Percentiles rank a stretch among this genome's conserved stretches.
Evolutionary conservation across 2,329 filamentous ascomycete species (phyloP).

Genomic region (Nigrospora oryzae): DNA sequence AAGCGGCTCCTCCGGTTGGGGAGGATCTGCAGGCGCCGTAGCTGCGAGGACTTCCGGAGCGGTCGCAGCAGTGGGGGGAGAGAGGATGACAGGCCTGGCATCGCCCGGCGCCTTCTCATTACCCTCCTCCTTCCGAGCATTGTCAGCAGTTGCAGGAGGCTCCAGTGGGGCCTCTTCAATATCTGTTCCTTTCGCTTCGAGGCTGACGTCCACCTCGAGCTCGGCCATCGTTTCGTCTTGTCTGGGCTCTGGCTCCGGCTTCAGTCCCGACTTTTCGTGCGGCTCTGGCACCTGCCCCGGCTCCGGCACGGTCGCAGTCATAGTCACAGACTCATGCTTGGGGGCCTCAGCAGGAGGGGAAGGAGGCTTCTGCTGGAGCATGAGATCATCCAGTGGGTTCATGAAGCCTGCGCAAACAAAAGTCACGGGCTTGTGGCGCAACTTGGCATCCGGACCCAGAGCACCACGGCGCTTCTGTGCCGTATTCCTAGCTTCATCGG

Average conservation of each 20-base stretch:
- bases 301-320: too few relatives aligned
- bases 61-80: too few relatives aligned
- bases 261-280: too few relatives aligned
- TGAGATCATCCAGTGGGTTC: slow-evolving; percentile 28
- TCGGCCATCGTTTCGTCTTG: neutral
- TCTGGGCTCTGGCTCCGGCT: neutral
- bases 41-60: neutral
- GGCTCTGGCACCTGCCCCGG: too few relatives aligned
- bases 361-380: slow-evolving; percentile 1
- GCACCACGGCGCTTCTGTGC: slow-evolving; percentile 31
- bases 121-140: neutral
- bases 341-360: slow-evolving; percentile 3
- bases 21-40: neutral
- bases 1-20: neutral
- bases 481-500: slow-evolving; percentile 43
- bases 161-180: neutral
- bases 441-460: slow-evolving; percentile 28
- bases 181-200: neutral
- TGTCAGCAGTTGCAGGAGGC: neutral
- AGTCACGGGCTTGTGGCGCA: slow-evolving; percentile 38
- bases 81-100: too few relatives aligned
- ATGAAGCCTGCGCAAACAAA: slow-evolving; percentile 47
- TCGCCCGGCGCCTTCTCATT: neutral
- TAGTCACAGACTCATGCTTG: too few relatives aligned
- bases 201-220: neutral